Evolutionary conservation across 2,329 filamentous ascomycete genomes (phyloP).

Genomic region (Penicillium sp.): DNA sequence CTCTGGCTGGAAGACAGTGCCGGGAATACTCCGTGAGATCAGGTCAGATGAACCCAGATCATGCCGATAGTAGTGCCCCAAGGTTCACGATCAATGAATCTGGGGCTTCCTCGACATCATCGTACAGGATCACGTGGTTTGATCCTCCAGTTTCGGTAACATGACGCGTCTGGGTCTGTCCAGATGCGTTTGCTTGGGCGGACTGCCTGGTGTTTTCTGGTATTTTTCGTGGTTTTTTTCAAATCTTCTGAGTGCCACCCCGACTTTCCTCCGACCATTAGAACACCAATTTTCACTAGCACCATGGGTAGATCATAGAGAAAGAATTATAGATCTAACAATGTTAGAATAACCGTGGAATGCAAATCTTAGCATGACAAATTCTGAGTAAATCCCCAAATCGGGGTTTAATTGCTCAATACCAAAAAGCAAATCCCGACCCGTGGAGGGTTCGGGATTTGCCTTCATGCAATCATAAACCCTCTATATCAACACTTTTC

Average conservation of each 20-base stretch:
- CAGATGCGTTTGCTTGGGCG: no score
- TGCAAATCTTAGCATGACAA: conserved; percentile 9
- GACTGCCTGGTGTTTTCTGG: no score
- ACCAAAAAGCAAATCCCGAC: conserved; percentile 36
- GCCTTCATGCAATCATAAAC: conserved; percentile 33
- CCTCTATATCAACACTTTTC: conserved; percentile 34
- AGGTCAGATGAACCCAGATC: neutral
- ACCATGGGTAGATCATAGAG: no score
- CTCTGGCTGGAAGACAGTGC: neutral
- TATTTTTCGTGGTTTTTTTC: no score
- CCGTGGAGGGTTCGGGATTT: conserved; percentile 35
- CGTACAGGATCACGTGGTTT: neutral
- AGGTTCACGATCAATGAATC: neutral
- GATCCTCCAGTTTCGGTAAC: no score
- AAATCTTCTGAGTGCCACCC: no score
- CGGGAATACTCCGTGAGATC: neutral
- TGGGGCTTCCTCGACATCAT: neutral
- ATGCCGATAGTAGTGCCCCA: neutral
- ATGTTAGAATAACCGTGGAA: no score
- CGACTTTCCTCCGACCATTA: no score
- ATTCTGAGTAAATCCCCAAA: conserved; percentile 8
- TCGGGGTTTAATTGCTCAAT: neutral
- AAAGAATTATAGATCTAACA: no score
- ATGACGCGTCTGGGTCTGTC: no score
- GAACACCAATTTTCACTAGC: no score